Percentiles rank a stretch among this genome's conserved stretches.
Evolutionary conservation across 1,139 yeast genomes (phyloP).

Genomic region (Starmera stellimalicola): DNA sequence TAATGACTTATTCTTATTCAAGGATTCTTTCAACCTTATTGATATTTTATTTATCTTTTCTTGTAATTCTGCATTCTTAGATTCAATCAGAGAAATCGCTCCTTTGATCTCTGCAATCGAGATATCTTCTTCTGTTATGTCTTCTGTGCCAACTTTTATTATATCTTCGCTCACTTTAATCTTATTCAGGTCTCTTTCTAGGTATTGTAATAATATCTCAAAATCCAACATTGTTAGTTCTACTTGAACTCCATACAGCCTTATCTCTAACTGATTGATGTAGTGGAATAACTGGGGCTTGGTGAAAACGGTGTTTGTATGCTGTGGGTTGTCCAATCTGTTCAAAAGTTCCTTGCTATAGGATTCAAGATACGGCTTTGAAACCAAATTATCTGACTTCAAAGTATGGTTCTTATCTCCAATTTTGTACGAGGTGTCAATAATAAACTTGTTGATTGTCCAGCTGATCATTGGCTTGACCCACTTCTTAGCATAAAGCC

Average conservation of each 20-base stretch:
- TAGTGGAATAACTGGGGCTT: slow-evolving; percentile 6
- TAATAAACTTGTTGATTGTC: slow-evolving; percentile 16
- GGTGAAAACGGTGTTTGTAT: slow-evolving; percentile 11
- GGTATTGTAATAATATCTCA: slow-evolving; percentile 12
- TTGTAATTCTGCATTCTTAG: slow-evolving; percentile 11
- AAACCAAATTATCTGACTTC: slow-evolving; percentile 12
- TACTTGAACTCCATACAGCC: slow-evolving; percentile 1
- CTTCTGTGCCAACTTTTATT: slow-evolving; percentile 12
- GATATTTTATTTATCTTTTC: slow-evolving; percentile 12
- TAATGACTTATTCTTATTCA: slow-evolving; percentile 12
- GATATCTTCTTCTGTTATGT: slow-evolving; percentile 23
- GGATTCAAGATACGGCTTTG: slow-evolving; percentile 10
- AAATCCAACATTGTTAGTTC: slow-evolving; percentile 12
- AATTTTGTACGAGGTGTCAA: slow-evolving; percentile 15
- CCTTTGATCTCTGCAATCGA: slow-evolving; percentile 22
- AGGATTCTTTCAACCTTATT: slow-evolving; percentile 8
- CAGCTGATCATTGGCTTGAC: slow-evolving; percentile 16
- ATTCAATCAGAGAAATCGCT: slow-evolving; percentile 10
- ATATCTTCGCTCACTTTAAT: slow-evolving; percentile 8
- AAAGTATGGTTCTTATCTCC: slow-evolving; percentile 10
- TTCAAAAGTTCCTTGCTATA: slow-evolving; percentile 6
- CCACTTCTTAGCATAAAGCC: slow-evolving; percentile 15
- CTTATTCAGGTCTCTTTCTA: slow-evolving; percentile 13
- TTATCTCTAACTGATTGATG: slow-evolving; percentile 4
- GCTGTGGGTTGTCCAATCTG: slow-evolving; percentile 1